phyloP scores from a whole-genome alignment of 2,329 filamentous ascomycete genomes.

The Penicillium aurantiogriseum region DNA sequence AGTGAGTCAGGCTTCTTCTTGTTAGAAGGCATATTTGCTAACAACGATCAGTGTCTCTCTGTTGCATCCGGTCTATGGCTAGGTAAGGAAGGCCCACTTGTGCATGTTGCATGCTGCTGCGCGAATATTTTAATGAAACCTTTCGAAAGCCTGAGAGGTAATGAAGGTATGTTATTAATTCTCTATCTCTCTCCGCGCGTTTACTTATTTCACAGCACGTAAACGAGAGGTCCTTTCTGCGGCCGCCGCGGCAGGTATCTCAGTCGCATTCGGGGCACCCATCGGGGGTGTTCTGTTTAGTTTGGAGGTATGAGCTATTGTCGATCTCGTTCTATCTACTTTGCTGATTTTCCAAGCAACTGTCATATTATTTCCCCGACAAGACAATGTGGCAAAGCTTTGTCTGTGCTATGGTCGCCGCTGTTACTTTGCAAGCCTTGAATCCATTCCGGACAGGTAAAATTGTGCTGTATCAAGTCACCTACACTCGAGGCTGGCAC shows the following conservation, averaged over 20 bases:
- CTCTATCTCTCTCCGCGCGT: neutral
- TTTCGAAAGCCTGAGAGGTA: constrained; percentile 75
- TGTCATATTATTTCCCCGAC: constrained; percentile 97
- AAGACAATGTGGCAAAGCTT: constrained; percentile 99
- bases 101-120: constrained; percentile 96
- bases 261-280: constrained; percentile 88
- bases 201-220: constrained; percentile 59
- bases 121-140: constrained; percentile 91
- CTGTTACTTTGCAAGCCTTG: constrained; percentile 85
- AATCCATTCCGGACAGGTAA: constrained; percentile 96
- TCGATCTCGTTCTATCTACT: neutral
- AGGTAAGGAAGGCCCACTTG: constrained; percentile 90
- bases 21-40: constrained; percentile 14
- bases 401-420: constrained; percentile 98
- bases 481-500: constrained; percentile 88
- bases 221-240: constrained; percentile 92
- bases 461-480: constrained; percentile 92
- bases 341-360: constrained; percentile 59
- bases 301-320: constrained; percentile 62
- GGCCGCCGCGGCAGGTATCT: constrained; percentile 87
- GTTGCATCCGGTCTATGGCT: constrained; percentile 95
- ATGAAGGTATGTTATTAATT: constrained; percentile 66
- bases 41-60: constrained; percentile 67
- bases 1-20: constrained; percentile 49
- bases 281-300: constrained; percentile 95